phyloP scores from a whole-genome alignment of 495 filamentous ascomycete species.

The Bacidia rubella region DNA sequence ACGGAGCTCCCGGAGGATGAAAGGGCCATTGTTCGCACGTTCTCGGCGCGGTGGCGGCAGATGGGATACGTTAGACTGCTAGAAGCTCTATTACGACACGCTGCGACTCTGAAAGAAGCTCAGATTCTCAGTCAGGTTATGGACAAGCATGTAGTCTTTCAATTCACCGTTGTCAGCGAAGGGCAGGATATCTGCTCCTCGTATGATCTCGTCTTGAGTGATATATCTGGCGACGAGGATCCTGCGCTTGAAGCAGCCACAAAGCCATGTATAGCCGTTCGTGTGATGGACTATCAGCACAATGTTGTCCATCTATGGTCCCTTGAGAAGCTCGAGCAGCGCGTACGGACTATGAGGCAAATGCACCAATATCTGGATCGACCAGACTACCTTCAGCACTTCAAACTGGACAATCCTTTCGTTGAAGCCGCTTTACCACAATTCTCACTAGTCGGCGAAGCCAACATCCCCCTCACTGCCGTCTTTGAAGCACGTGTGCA shows the following conservation, averaged over 20 bases:
- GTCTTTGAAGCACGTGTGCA: slow-evolving; percentile 93
- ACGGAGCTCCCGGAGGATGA: slow-evolving; percentile 56
- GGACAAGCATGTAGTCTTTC: slow-evolving; percentile 87
- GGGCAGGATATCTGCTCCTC: slow-evolving; percentile 83
- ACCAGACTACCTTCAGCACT: slow-evolving; percentile 74
- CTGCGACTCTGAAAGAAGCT: slow-evolving; percentile 79
- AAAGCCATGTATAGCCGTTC: slow-evolving; percentile 83
- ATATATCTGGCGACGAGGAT: slow-evolving; percentile 81
- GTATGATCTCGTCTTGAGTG: slow-evolving; percentile 91
- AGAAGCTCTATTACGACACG: slow-evolving; percentile 80
- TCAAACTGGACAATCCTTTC: slow-evolving; percentile 57
- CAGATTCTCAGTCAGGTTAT: slow-evolving; percentile 97
- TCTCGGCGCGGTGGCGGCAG: slow-evolving; percentile 63
- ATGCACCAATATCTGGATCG: slow-evolving; percentile 92
- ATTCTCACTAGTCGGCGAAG: slow-evolving; percentile 87
- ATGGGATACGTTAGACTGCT: slow-evolving; percentile 88
- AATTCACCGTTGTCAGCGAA: slow-evolving; percentile 81
- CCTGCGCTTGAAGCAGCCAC: slow-evolving; percentile 62
- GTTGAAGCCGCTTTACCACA: slow-evolving; percentile 78
- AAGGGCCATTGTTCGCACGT: slow-evolving; percentile 49
- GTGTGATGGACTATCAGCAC: slow-evolving; percentile 85
- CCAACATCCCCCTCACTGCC: slow-evolving; percentile 80
- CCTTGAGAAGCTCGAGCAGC: slow-evolving; percentile 74
- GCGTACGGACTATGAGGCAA: slow-evolving; percentile 84
- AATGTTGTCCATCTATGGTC: slow-evolving; percentile 88